These are phyloP conservation scores for Paxillus involutus DNA, from an alignment of 768 basidiomycete species.

Conservation along the genomic window DNA sequence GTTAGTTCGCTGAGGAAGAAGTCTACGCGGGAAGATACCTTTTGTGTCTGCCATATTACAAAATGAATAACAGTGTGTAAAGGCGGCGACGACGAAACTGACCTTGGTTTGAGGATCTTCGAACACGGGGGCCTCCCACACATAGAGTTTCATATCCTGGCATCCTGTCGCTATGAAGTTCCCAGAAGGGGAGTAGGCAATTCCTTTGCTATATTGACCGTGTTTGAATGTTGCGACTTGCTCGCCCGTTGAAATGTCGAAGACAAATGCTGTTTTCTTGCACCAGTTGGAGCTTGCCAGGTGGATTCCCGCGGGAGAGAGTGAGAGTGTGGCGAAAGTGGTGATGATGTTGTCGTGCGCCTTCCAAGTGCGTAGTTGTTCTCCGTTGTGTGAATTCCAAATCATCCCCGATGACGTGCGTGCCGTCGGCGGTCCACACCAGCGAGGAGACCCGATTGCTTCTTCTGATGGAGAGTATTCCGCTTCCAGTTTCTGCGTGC, in stretches of 20 bases:
- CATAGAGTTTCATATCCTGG: neutral
- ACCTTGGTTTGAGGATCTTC: neutral
- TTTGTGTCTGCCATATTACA: neutral
- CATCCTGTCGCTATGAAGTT: neutral
- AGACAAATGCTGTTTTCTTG: neutral
- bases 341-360: too few species aligned
- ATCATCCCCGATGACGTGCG: neutral
- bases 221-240: too few species aligned
- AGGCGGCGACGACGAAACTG: neutral
- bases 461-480: neutral
- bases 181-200: too few species aligned
- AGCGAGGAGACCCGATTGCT: neutral
- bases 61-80: neutral
- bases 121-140: too few species aligned
- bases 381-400: neutral
- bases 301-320: neutral
- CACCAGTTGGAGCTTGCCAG: neutral
- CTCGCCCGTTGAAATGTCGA: too few species aligned
- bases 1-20: too few species aligned
- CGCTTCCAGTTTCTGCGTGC: neutral
- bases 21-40: too few species aligned
- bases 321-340: neutral
- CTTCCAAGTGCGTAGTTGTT: neutral
- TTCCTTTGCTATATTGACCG: too few species aligned
- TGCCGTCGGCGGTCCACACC: neutral